Percentiles rank a stretch among this genome's conserved stretches.
Conservation (phyloP, 1,139 yeast species). For the Nakaseomyces nivariensis region DNA sequence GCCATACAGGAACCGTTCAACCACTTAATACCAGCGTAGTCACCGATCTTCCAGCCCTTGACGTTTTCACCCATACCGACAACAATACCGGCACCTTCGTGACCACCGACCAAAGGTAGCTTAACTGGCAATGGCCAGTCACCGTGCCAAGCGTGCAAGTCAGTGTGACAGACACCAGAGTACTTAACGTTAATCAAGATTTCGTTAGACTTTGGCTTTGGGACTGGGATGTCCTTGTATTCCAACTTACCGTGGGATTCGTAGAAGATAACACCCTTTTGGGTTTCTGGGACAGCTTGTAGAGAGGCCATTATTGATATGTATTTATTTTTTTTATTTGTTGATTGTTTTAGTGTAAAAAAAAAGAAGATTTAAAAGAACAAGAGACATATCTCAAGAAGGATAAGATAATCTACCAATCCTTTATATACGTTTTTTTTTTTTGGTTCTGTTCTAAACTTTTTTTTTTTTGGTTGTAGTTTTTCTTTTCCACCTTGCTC, state of each 20-base stretch:
- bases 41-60: constrained; percentile 51
- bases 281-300: constrained; percentile 32
- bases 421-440: background rate
- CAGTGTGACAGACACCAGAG: constrained; percentile 61
- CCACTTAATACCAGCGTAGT: constrained; percentile 58
- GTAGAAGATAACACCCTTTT: constrained; percentile 41
- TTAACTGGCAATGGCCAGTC: constrained; percentile 54
- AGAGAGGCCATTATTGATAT: constrained; percentile 14
- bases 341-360: background rate
- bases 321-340: background rate
- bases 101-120: constrained; percentile 58
- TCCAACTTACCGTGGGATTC: constrained; percentile 38
- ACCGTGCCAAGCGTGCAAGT: constrained; percentile 60
- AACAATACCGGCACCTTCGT: constrained; percentile 61
- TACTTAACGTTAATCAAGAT: constrained; percentile 48
- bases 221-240: constrained; percentile 49
- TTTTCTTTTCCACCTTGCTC: too few species aligned
- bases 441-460: background rate
- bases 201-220: constrained; percentile 49
- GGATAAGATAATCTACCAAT: background rate
- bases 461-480: too few species aligned
- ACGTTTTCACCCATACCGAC: constrained; percentile 51
- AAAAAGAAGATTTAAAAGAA: background rate
- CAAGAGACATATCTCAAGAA: too few species aligned
- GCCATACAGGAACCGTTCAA: constrained; percentile 52